Base-by-base conservation (phyloP, 208 protist genomes). In the Wallacemonas collosoma region DNA sequence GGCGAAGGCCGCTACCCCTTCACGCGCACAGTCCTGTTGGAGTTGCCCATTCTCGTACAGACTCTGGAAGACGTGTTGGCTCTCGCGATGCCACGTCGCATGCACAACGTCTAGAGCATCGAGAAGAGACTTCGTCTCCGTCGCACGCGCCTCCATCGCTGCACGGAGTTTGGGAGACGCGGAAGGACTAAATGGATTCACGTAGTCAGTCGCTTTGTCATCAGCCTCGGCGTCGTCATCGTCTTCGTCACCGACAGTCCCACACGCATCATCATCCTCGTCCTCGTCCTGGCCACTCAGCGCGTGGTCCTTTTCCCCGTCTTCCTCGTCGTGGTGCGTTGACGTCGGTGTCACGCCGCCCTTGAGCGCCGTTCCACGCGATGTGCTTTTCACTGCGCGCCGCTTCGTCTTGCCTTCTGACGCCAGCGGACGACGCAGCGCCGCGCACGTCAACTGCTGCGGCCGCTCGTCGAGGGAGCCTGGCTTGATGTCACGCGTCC, bases 21-120 rank as follows among this genome's bases (percentile, higher is more conserved):
- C 60, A 3, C 61, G 40, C 41, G 71, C 71, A 17, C 44, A 61
- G 4, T 15, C 9, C 48, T 75, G 71, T 35, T 68, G 50, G 26
- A 51, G 15, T 50, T 61, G 48, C 8, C 71, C 71, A 26, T 75
- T 40, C n/a, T 50, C 61, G 61, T 75, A 75, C 2, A 61, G 57
- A 5, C 12, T 12, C 41, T 65, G 60, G 15, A 51, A 65, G 12
- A 65, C 41, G 12, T 6, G 5, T 4, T 15, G 41, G 4, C 40
- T 41, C n/a, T 45, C 60, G n/a, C 41, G 5, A 5, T 14, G n/a
- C 60, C 60, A 65, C 8, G 60, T 65, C 40, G 60, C 60, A 14
- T 65, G 60, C 41, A 65, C 1, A 4, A 6, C 60, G 60, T 65
- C 60, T 4, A 65, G 60, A 3, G 60, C 12, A 35, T 44, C 38